Percentiles rank a stretch among this genome's conserved stretches.
phyloP scores from a whole-genome alignment of 140 eudicot species.

The Cichorium intybus region DNA sequence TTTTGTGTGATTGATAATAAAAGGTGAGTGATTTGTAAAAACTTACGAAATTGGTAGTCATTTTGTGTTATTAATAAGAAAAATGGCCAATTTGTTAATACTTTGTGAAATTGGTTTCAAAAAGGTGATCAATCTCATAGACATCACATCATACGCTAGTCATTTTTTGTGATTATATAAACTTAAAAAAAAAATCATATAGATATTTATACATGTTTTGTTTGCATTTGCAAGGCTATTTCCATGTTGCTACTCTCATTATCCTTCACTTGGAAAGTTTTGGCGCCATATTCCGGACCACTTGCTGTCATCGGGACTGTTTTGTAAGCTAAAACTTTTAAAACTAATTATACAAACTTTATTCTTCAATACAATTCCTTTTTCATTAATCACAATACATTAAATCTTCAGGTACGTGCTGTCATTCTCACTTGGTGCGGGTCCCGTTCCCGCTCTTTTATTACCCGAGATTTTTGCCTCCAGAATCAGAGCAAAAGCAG shows the following conservation, averaged over 20 bases:
- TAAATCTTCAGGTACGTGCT: conserved; percentile 54
- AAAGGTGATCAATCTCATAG: neutral
- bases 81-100: too few relatives aligned
- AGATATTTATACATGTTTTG: neutral
- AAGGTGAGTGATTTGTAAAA: too few relatives aligned
- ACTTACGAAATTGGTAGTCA: too few relatives aligned
- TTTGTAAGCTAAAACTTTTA: conserved; percentile 41
- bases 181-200: neutral
- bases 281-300: conserved; percentile 94
- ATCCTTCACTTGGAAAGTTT: conserved; percentile 77
- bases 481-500: conserved; percentile 98
- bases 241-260: conserved; percentile 89
- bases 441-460: conserved; percentile 97
- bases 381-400: neutral
- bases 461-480: conserved; percentile 96
- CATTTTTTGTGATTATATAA: neutral
- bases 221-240: conserved; percentile 57
- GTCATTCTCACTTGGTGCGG: conserved; percentile 95
- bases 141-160: too few relatives aligned
- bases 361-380: neutral
- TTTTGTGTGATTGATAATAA: too few relatives aligned
- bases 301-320: conserved; percentile 95
- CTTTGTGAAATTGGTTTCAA: too few relatives aligned
- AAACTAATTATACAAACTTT: neutral
- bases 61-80: too few relatives aligned